A percentile compares a stretch with the other conserved stretches of the same genome.
Conservation (phyloP, 139 green algal genomes). For the Picochlorum costavermella region DNA sequence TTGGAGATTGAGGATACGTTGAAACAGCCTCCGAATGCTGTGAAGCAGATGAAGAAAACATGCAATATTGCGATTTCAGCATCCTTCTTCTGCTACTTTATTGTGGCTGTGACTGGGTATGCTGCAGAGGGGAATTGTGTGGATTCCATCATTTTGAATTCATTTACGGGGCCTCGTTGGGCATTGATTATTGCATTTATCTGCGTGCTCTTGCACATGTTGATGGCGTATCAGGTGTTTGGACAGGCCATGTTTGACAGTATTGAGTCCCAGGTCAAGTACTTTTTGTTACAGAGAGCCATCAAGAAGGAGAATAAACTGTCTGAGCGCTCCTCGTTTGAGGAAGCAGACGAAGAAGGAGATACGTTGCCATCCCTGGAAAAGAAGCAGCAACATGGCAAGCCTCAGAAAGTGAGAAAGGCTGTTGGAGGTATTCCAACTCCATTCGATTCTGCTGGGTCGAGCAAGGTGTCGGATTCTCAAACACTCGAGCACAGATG, state of each 20-base stretch:
- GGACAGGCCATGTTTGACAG: slow-evolving; percentile 25
- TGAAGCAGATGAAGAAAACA: slow-evolving; percentile 22
- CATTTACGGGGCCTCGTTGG: slow-evolving; percentile 12
- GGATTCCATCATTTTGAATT: slow-evolving; percentile 26
- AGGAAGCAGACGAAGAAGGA: not conserved
- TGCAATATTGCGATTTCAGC: slow-evolving; percentile 13
- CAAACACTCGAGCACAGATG: not conserved
- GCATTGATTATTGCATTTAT: slow-evolving; percentile 25
- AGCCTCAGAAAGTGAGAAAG: not conserved
- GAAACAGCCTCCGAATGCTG: slow-evolving; percentile 23
- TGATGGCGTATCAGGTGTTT: slow-evolving; percentile 28
- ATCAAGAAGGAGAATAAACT: not conserved
- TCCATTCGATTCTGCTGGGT: not conserved
- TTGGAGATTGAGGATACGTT: slow-evolving; percentile 26
- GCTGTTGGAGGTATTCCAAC: not conserved
- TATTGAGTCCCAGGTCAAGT: slow-evolving; percentile 9
- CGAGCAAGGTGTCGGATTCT: not conserved
- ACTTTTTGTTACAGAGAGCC: not conserved
- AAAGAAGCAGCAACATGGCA: not conserved
- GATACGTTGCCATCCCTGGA: not conserved
- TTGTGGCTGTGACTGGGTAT: slow-evolving; percentile 30
- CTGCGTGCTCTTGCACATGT: slow-evolving; percentile 35
- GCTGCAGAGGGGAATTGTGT: slow-evolving; percentile 22
- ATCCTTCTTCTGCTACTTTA: slow-evolving; percentile 29
- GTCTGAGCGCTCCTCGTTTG: slow-evolving; percentile 1